phyloP scores from a whole-genome alignment of 2,329 filamentous ascomycete species.

The Dothistroma septosporum region DNA sequence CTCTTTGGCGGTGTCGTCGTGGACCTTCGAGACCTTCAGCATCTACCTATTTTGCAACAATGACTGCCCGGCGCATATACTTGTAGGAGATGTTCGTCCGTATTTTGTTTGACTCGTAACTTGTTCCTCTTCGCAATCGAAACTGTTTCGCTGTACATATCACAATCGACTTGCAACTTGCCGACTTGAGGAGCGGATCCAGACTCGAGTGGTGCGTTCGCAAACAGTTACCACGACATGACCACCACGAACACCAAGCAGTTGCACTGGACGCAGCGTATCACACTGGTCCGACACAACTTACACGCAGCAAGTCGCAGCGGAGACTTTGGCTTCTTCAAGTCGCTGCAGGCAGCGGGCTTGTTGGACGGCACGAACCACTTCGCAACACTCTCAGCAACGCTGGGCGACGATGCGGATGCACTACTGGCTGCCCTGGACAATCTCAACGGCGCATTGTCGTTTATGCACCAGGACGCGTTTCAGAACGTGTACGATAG shows the following conservation, averaged over 20 bases:
- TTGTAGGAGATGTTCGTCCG: conserved; percentile 4
- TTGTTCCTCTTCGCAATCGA: conserved; percentile 1
- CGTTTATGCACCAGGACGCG: conserved; percentile 46
- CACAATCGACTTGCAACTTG: background rate
- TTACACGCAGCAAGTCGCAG: conserved; percentile 43
- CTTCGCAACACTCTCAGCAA: conserved; percentile 40
- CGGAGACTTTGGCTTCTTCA: conserved; percentile 47
- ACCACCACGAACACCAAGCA: conserved; percentile 28
- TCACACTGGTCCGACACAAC: conserved; percentile 45
- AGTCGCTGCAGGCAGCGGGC: conserved; percentile 42
- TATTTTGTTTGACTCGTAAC: conserved; percentile 6
- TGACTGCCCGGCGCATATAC: conserved; percentile 18
- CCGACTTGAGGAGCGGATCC: background rate
- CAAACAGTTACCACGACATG: conserved; percentile 16
- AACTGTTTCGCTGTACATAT: conserved; percentile 10
- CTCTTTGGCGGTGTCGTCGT: conserved; percentile 21
- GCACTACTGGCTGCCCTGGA: conserved; percentile 43
- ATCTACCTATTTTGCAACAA: conserved; percentile 16
- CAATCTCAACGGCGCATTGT: conserved; percentile 45
- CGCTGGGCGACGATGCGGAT: conserved; percentile 43
- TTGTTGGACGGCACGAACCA: conserved; percentile 45
- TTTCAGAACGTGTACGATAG: conserved; percentile 46
- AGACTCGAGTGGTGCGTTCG: conserved; percentile 1
- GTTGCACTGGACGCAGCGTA: conserved; percentile 46
- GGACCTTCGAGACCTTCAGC: conserved; percentile 10